A percentile compares a stretch with the other conserved stretches of the same genome.
These are phyloP conservation scores for Trichocomaceae sp. DNA, from an alignment of 2,329 filamentous ascomycete genomes.

Conservation along the genomic window DNA sequence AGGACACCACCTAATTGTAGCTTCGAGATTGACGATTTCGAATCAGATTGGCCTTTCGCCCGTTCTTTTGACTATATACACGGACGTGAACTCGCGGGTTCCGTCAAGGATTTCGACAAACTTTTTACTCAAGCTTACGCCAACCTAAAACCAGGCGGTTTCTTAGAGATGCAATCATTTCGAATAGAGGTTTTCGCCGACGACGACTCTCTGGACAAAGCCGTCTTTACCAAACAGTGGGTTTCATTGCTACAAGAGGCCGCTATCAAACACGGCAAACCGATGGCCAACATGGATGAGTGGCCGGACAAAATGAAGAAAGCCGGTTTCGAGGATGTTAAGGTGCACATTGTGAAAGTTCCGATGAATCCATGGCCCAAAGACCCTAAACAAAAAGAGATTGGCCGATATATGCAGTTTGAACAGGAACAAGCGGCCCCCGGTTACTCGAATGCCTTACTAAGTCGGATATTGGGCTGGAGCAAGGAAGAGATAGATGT, in stretches of 20 bases:
- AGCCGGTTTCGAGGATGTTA: conserved; percentile 8
- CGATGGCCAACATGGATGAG: conserved; percentile 20
- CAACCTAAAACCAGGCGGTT: conserved; percentile 41
- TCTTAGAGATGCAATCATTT: conserved; percentile 40
- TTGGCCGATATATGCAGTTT: conserved; percentile 29
- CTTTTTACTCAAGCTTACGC: conserved; percentile 15
- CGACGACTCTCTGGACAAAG: conserved; percentile 23
- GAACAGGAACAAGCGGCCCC: conserved; percentile 27
- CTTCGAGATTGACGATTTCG: conserved; percentile 21
- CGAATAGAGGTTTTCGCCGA: conserved; percentile 21
- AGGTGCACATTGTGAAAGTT: conserved; percentile 25
- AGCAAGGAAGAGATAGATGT: conserved; percentile 31
- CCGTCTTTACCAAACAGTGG: conserved; percentile 23
- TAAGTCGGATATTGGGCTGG: conserved; percentile 32
- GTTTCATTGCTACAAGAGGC: conserved; percentile 23
- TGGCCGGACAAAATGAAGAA: conserved; percentile 8
- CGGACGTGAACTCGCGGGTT: conserved; percentile 11
- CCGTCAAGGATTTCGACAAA: conserved; percentile 16
- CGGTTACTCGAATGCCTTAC: conserved; percentile 26
- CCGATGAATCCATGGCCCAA: conserved; percentile 46
- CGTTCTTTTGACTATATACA: conserved; percentile 22
- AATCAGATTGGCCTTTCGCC: conserved; percentile 23
- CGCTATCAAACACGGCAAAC: conserved; percentile 28
- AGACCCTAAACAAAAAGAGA: conserved; percentile 41
- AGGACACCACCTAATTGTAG: conserved; percentile 22